These are phyloP conservation scores for Plasmodium billcollinsi DNA, from an alignment of 169 alveolate species.

Conservation along the genomic window DNA sequence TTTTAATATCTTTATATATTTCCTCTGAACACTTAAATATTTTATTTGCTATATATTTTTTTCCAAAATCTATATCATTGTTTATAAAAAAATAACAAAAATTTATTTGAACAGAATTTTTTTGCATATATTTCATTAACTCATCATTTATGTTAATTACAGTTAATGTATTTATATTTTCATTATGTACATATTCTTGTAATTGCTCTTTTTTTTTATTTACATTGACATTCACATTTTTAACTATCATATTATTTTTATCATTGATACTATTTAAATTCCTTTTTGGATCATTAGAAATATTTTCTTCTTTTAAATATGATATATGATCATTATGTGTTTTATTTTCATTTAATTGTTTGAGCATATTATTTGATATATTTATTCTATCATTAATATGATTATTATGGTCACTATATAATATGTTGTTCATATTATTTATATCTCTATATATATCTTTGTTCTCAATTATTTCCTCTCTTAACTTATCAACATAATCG, in stretches of 20 bases:
- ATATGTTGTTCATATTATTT: not conserved
- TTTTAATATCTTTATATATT: conserved; percentile 38
- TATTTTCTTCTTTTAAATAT: not conserved
- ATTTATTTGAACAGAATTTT: conserved; percentile 37
- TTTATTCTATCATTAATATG: not conserved
- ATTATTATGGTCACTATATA: not conserved
- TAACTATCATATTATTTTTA: not conserved
- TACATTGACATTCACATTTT: not conserved
- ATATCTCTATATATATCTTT: not conserved
- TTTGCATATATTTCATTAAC: conserved; percentile 21
- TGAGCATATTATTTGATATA: not conserved
- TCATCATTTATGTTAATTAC: conserved; percentile 50
- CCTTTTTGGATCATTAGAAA: not conserved
- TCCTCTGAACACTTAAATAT: conserved; percentile 21
- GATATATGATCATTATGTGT: not conserved
- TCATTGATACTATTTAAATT: conserved; percentile 1
- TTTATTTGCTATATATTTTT: conserved; percentile 15
- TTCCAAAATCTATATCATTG: conserved; percentile 47
- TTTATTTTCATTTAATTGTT: not conserved
- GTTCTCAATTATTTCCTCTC: conserved; percentile 9
- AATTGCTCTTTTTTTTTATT: not conserved
- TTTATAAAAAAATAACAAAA: conserved; percentile 54
- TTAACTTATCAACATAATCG: conserved; percentile 26
- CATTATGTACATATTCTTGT: not conserved
- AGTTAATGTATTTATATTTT: conserved; percentile 8